Evolutionary conservation across 805 yeast species (phyloP).

Genomic region (Saturnispora silvae): DNA sequence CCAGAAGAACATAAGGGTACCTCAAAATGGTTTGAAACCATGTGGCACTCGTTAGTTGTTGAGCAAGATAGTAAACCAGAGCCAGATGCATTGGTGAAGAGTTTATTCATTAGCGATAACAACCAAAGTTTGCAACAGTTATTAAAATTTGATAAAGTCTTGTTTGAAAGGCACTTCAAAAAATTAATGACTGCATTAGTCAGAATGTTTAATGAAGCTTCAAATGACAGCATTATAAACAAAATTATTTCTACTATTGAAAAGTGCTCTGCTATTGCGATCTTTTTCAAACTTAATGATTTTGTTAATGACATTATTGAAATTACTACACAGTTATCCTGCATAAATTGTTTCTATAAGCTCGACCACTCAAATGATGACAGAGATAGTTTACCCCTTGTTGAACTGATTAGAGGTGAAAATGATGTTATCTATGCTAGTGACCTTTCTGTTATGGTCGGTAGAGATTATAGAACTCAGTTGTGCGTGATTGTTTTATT

Average conservation of each 20-base stretch:
- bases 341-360: slow-evolving; percentile 38
- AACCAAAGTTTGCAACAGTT: slow-evolving; percentile 14
- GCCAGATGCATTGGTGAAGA: slow-evolving; percentile 10
- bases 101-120: slow-evolving; percentile 10
- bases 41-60: slow-evolving; percentile 62
- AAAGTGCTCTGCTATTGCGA: slow-evolving; percentile 70
- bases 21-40: slow-evolving; percentile 83
- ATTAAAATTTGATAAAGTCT: slow-evolving; percentile 56
- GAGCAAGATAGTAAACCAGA: slow-evolving; percentile 29
- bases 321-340: slow-evolving; percentile 57
- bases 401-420: slow-evolving; percentile 40
- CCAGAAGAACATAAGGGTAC: slow-evolving; percentile 96
- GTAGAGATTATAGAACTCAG: slow-evolving; percentile 87
- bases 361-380: slow-evolving; percentile 21
- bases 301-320: slow-evolving; percentile 60
- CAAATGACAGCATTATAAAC: slow-evolving; percentile 82
- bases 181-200: slow-evolving; percentile 64
- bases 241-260: slow-evolving; percentile 83
- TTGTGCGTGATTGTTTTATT: slow-evolving; percentile 78
- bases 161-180: slow-evolving; percentile 56
- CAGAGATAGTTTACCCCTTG: slow-evolving; percentile 34
- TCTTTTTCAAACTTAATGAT: slow-evolving; percentile 43
- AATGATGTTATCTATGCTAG: slow-evolving; percentile 61
- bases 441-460: slow-evolving; percentile 73
- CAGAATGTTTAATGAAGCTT: slow-evolving; percentile 73